These are phyloP conservation scores for Vaccinium corymbosum DNA, from an alignment of 148 eudicot genomes.

Conservation along the genomic window DNA sequence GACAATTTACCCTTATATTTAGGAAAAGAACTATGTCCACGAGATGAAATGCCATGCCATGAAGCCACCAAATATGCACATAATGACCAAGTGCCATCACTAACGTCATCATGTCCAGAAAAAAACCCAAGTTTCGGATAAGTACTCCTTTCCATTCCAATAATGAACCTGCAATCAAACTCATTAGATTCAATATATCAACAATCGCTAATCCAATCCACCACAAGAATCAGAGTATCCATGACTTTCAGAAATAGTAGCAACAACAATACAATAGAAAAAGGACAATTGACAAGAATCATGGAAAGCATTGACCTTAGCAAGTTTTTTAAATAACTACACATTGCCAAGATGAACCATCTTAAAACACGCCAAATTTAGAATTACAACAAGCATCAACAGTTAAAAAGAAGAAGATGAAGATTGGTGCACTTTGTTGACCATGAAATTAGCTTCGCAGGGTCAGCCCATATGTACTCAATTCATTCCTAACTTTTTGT, in stretches of 20 bases:
- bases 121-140: constrained; percentile 76
- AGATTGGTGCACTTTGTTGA: background rate
- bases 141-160: constrained; percentile 90
- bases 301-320: background rate
- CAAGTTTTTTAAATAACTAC: background rate
- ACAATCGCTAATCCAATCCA: background rate
- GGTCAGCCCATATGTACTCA: background rate
- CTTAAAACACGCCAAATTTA: background rate
- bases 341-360: background rate
- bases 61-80: constrained; percentile 95
- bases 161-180: constrained; percentile 66
- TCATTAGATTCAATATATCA: background rate
- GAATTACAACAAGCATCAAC: background rate
- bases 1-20: constrained; percentile 80
- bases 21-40: constrained; percentile 87
- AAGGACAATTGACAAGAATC: background rate
- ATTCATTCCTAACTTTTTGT: background rate
- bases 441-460: background rate
- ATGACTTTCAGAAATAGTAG: background rate
- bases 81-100: constrained; percentile 73
- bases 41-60: constrained; percentile 97
- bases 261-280: constrained; percentile 1
- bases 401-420: background rate
- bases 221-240: constrained; percentile 2
- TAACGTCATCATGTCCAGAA: constrained; percentile 93